Base-by-base conservation (phyloP, 2,329 filamentous ascomycete species). In the Penicillium rolfsii region DNA sequence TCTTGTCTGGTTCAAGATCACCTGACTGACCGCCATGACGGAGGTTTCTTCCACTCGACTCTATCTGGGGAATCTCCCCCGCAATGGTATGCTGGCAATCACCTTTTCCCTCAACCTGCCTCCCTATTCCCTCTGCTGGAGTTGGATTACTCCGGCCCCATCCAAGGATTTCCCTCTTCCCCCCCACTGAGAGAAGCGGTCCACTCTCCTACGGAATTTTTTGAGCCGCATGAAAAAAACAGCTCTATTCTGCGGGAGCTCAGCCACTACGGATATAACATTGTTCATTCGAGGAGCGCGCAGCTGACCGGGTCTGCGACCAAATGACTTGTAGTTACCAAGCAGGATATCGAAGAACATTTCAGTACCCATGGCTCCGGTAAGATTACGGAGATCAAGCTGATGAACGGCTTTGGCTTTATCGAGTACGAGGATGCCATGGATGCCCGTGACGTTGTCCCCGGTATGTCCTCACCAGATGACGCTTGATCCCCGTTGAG, bases 331-430 rank as follows among this genome's bases (percentile, higher is more conserved):
- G 77, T 82, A 96, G 93, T 91, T 82, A 97, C 93, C 80, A 98
- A 98, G 84, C 88, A 91, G 80, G 94, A 99, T 78, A 90, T 99
- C 78, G 93, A 98, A 82, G 87, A 89, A 73, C 94, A 98, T 80
- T 99, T 99, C 82, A 89, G 89, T 78, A 92, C 89, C 74, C 93
- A 97, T 88, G 95, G 94, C 76, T 94, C 93, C 71, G 95, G 95
- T 79, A 93, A 97, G 79, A 98, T 99, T 77, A 95, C 91, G 70
- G 95, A 99, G 83, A 94, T 99, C 83, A 99, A 99, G 84, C 88
- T 99, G 67, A 99, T 99, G 95, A 98, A 97, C 77, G 95, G 95
- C 74, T 99, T 99, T 77, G 95, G 95, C 77, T 99, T 99, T 84
- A 97, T 99, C 77, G 95, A 99, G 80, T 99, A 98, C 81, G 96